phyloP scores from a whole-genome alignment of 306 rosid genomes.

The Trichosanthes truncata region DNA sequence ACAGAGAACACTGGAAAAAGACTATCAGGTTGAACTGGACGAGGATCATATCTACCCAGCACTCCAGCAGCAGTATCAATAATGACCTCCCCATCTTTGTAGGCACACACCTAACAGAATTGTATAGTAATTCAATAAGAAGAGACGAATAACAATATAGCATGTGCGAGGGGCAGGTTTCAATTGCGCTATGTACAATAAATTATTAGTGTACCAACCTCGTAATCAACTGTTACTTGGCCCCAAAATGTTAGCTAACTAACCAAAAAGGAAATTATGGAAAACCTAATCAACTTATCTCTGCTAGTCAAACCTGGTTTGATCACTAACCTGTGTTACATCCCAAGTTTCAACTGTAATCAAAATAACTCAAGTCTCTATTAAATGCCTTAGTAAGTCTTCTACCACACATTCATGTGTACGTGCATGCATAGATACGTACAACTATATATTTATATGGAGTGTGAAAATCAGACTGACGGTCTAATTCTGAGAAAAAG shows the following conservation, averaged over 20 bases:
- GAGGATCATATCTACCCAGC: slow-evolving; percentile 97
- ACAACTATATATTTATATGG: neutral
- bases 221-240: neutral
- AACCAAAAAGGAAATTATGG: neutral
- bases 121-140: slow-evolving; percentile 2
- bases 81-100: slow-evolving; percentile 92
- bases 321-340: neutral
- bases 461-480: neutral
- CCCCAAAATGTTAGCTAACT: neutral
- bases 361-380: no score
- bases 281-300: neutral
- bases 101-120: slow-evolving; percentile 77
- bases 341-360: neutral
- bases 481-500: neutral
- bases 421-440: neutral
- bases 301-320: neutral
- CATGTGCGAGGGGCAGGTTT: neutral
- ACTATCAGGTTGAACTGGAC: slow-evolving; percentile 92
- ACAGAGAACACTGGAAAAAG: slow-evolving; percentile 91
- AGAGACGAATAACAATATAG: slow-evolving; percentile 5
- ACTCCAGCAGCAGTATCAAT: slow-evolving; percentile 97
- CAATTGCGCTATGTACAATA: neutral
- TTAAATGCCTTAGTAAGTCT: neutral
- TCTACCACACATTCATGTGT: neutral
- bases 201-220: neutral